Percentiles rank a stretch among this genome's conserved stretches.
phyloP scores from a whole-genome alignment of 805 yeast genomes.

The Hanseniaspora meyeri region DNA sequence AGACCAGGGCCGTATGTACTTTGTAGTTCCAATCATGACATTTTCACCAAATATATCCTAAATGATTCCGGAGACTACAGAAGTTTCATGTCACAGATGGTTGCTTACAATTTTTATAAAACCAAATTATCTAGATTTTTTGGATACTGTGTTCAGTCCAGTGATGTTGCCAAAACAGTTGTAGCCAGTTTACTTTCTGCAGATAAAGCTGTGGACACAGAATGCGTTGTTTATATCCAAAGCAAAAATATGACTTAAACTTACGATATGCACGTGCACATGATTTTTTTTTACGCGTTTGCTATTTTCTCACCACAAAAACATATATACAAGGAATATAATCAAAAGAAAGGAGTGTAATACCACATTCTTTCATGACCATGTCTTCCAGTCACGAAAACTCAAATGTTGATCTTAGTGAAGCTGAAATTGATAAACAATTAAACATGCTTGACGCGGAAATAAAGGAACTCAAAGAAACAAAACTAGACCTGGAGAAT shows the following conservation, averaged over 20 bases:
- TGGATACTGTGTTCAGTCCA: neutral
- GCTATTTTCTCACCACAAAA: no score
- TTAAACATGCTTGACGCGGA: neutral
- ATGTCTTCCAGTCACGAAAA: neutral
- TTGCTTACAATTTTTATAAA: neutral
- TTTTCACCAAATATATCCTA: neutral
- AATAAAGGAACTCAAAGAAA: neutral
- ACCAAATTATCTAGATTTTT: neutral
- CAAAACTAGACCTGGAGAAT: neutral
- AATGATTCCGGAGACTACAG: neutral
- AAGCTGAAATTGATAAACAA: neutral
- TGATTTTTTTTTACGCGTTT: no score
- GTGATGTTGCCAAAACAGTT: neutral
- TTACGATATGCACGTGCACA: no score
- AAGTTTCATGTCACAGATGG: neutral
- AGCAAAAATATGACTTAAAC: neutral
- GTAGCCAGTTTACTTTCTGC: neutral
- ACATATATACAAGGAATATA: no score
- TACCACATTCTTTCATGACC: no score
- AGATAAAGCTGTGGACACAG: neutral
- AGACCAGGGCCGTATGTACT: neutral
- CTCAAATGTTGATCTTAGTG: neutral
- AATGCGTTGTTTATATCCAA: neutral
- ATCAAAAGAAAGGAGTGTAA: no score
- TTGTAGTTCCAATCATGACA: neutral